phyloP scores from a whole-genome alignment of 225 moss, liverwort and hornwort species.

The Marchantia paleacea region DNA sequence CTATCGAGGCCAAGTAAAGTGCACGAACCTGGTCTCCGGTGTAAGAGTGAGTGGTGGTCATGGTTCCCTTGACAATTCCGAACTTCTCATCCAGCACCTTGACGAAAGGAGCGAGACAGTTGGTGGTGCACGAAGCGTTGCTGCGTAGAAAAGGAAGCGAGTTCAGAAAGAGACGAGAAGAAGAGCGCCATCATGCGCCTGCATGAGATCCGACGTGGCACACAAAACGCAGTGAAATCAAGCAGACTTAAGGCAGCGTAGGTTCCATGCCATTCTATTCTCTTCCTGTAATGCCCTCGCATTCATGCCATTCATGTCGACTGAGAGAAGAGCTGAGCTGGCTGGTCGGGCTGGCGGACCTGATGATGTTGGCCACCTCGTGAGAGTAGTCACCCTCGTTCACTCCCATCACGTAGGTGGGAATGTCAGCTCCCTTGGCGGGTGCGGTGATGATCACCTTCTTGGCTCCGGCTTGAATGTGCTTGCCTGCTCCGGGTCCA shows the following conservation, averaged over 20 bases:
- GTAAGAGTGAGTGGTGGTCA: conserved; percentile 60
- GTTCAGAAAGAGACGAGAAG: no score
- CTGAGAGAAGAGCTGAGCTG: background rate
- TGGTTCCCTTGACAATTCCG: conserved; percentile 56
- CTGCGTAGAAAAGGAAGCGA: conserved; percentile 22
- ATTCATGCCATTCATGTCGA: background rate
- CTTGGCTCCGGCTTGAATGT: conserved; percentile 58
- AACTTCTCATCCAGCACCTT: conserved; percentile 51
- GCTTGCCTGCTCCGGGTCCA: conserved; percentile 55
- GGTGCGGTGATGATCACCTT: conserved; percentile 61
- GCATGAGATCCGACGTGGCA: background rate
- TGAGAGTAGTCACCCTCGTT: conserved; percentile 42
- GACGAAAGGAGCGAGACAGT: conserved; percentile 57
- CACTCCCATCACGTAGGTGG: conserved; percentile 55
- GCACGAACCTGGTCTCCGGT: conserved; percentile 49
- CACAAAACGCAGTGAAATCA: background rate
- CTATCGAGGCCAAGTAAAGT: no score
- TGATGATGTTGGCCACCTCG: conserved; percentile 42
- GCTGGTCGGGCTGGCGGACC: conserved; percentile 9
- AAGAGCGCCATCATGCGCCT: no score
- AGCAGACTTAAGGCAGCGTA: background rate
- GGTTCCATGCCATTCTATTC: background rate
- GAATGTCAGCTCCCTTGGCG: conserved; percentile 53
- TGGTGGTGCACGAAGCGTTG: conserved; percentile 60
- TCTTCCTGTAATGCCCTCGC: no score